phyloP scores from a whole-genome alignment of 805 yeast species.

The Saitoella complicata region DNA sequence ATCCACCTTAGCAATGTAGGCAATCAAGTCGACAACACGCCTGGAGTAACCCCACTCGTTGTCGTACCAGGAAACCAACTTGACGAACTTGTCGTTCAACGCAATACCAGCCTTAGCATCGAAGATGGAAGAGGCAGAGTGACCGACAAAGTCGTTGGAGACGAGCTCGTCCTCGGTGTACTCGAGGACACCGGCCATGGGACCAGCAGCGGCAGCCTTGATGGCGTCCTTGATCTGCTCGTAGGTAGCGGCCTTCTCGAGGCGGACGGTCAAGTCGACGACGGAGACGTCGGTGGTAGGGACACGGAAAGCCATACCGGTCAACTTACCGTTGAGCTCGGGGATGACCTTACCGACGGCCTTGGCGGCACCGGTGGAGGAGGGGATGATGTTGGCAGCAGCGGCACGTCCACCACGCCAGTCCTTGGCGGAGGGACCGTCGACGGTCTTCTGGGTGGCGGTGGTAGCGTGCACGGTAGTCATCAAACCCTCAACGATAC shows the following conservation, averaged over 20 bases:
- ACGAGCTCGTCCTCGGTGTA: constrained; percentile 90
- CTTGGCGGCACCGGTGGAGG: constrained; percentile 95
- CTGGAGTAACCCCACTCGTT: constrained; percentile 93
- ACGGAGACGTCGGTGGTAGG: constrained; percentile 90
- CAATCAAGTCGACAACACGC: constrained; percentile 83
- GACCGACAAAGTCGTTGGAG: constrained; percentile 75
- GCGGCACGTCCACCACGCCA: constrained; percentile 99
- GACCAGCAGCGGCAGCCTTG: constrained; percentile 62
- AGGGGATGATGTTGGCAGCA: constrained; percentile 87
- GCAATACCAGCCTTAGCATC: constrained; percentile 85
- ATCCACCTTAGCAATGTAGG: constrained; percentile 54
- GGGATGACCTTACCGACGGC: constrained; percentile 95
- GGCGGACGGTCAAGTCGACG: constrained; percentile 78
- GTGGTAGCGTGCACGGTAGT: constrained; percentile 93
- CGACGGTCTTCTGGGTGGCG: constrained; percentile 92
- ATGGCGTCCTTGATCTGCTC: constrained; percentile 66
- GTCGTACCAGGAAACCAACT: constrained; percentile 89
- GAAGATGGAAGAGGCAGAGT: constrained; percentile 71
- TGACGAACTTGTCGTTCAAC: constrained; percentile 75
- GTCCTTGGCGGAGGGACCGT: constrained; percentile 94
- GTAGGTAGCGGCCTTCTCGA: constrained; percentile 59
- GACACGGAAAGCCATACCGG: constrained; percentile 87
- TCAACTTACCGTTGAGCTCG: constrained; percentile 76
- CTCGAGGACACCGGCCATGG: constrained; percentile 67
- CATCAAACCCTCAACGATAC: constrained; percentile 85